A percentile compares a stretch with the other conserved stretches of the same genome.
Evolutionary conservation across 331 rosid genomes (phyloP).

Genomic region (Malus hybrid): DNA sequence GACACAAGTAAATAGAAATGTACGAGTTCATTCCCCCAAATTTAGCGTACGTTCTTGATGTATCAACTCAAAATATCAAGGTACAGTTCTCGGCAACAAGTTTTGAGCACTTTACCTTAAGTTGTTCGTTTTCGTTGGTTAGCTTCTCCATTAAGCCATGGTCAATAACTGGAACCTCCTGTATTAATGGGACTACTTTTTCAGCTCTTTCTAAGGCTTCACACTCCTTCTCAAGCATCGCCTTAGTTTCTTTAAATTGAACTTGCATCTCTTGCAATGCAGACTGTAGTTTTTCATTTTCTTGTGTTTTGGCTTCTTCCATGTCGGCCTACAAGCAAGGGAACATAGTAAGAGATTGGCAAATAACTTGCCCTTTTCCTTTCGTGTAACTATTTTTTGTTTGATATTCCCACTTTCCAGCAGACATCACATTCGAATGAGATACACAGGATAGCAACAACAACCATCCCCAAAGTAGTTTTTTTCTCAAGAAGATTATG

Average conservation of each 20-base stretch:
- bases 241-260: slow-evolving; percentile 76
- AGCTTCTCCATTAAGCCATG: slow-evolving; percentile 67
- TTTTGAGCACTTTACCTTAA: slow-evolving; percentile 58
- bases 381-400: too few relatives aligned
- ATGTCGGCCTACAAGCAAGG: slow-evolving; percentile 56
- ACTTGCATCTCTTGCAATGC: slow-evolving; percentile 78
- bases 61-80: not conserved
- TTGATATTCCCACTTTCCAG: too few relatives aligned
- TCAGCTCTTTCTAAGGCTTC: slow-evolving; percentile 60
- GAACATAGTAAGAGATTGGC: not conserved
- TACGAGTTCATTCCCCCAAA: slow-evolving; percentile 2
- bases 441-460: not conserved
- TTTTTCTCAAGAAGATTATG: not conserved
- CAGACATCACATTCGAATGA: not conserved
- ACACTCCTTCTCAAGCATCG: slow-evolving; percentile 61
- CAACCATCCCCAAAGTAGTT: not conserved
- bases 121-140: slow-evolving; percentile 80
- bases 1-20: slow-evolving; percentile 13
- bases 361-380: too few relatives aligned
- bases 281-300: slow-evolving; percentile 74
- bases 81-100: not conserved
- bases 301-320: slow-evolving; percentile 84
- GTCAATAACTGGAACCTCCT: slow-evolving; percentile 95
- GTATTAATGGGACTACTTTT: slow-evolving; percentile 64
- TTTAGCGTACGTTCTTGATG: not conserved